These are phyloP conservation scores for Solanum hybrid DNA, from an alignment of 305 asterid genomes.

Conservation along the genomic window DNA sequence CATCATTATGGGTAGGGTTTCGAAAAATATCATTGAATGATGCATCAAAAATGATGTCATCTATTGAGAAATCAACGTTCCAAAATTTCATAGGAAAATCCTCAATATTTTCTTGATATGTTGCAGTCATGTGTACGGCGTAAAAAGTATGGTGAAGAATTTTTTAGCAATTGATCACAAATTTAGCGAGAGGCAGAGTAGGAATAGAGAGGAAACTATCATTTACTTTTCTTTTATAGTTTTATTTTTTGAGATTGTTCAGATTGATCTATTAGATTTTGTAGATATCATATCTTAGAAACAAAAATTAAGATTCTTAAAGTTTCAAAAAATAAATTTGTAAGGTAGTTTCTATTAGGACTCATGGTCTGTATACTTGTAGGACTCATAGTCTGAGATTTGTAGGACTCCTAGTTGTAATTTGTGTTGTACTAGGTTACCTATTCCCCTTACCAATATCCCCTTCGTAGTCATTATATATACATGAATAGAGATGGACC, in stretches of 20 bases:
- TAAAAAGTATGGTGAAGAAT: not conserved
- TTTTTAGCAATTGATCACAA: not conserved
- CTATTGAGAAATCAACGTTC: too few species aligned
- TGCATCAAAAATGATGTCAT: not conserved
- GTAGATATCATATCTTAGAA: not conserved
- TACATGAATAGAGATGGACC: too few species aligned
- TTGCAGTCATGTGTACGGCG: not conserved
- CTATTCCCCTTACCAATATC: too few species aligned
- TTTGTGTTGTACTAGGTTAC: too few species aligned
- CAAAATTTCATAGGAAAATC: not conserved
- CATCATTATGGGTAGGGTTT: not conserved
- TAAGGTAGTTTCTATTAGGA: not conserved
- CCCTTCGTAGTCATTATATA: too few species aligned
- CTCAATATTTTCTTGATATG: not conserved
- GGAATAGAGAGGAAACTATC: not conserved
- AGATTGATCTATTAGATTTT: not conserved
- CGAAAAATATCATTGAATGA: not conserved
- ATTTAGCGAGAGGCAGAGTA: not conserved
- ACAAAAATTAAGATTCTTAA: too few species aligned
- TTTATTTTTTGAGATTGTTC: too few species aligned
- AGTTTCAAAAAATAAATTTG: not conserved
- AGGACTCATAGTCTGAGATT: too few species aligned
- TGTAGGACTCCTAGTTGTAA: too few species aligned
- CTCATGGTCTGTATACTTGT: too few species aligned
- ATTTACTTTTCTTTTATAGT: not conserved